phyloP scores from a whole-genome alignment of 768 basidiomycete species.

The Coprinopsis sp. region DNA sequence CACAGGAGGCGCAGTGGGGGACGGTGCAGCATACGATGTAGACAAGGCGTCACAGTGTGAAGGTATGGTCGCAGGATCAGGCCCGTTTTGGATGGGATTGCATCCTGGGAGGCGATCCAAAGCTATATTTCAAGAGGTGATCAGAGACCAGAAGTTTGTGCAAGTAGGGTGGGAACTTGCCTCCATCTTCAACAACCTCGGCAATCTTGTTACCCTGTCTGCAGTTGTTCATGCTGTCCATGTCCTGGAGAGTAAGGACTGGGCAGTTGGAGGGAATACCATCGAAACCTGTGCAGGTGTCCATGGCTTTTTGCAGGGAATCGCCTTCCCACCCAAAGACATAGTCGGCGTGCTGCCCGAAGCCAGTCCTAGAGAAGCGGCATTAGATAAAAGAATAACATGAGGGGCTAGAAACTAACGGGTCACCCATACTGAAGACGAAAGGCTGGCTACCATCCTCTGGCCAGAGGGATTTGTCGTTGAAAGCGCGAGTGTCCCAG shows the following conservation, averaged over 20 bases:
- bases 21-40: background rate
- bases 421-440: slow-evolving; percentile 19
- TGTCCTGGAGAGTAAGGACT: slow-evolving; percentile 1
- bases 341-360: slow-evolving; percentile 3
- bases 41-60: background rate
- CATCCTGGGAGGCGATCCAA: slow-evolving; percentile 7
- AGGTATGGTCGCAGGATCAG: background rate
- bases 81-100: slow-evolving; percentile 4
- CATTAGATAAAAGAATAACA: background rate
- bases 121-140: background rate
- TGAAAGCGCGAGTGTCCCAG: slow-evolving; percentile 15
- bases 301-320: slow-evolving; percentile 5
- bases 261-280: slow-evolving; percentile 1
- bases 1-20: slow-evolving; percentile 1
- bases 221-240: slow-evolving; percentile 4
- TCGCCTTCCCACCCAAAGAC: slow-evolving; percentile 8
- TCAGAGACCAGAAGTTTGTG: background rate
- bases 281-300: slow-evolving; percentile 1
- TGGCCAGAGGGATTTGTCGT: slow-evolving; percentile 18
- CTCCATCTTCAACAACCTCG: background rate
- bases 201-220: slow-evolving; percentile 1
- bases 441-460: slow-evolving; percentile 15
- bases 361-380: background rate
- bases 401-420: slow-evolving; percentile 12
- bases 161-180: background rate